Evolutionary conservation across 139 green algal genomes (phyloP).

Genomic region (Pleodorina starrii): DNA sequence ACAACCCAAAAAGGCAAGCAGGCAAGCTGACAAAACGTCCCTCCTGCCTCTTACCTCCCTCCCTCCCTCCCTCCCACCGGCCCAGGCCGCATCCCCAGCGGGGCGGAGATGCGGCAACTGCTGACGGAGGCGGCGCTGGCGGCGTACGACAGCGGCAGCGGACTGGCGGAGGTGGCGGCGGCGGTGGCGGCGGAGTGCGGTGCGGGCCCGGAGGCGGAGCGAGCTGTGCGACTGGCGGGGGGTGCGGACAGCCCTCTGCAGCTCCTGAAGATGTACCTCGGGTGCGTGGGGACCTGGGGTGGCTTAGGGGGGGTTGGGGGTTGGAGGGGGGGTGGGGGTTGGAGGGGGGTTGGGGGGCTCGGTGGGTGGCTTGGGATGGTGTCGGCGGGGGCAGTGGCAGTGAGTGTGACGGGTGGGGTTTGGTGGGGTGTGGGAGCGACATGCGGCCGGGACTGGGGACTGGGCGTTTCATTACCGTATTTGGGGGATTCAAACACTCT

Average conservation of each 20-base stretch:
- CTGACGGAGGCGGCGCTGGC: slow-evolving; percentile 45
- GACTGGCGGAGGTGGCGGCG: not conserved
- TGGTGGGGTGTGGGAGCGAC: too few species aligned
- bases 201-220: not conserved
- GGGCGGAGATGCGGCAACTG: slow-evolving; percentile 19
- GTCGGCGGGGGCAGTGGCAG: too few species aligned
- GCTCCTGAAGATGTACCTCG: slow-evolving; percentile 34
- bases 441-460: too few species aligned
- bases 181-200: not conserved
- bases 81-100: slow-evolving; percentile 31
- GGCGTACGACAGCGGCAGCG: not conserved
- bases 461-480: too few species aligned
- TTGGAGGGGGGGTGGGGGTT: not conserved
- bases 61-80: not conserved
- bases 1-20: too few species aligned
- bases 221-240: not conserved
- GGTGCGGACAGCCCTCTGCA: not conserved
- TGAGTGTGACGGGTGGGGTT: too few species aligned
- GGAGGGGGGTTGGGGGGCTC: not conserved
- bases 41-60: not conserved
- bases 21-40: not conserved
- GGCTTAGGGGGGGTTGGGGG: not conserved
- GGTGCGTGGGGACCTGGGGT: not conserved
- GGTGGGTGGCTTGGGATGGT: not conserved
- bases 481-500: too few species aligned